Percentiles rank a stretch among this genome's conserved stretches.
Conservation (phyloP, 108 stramenopile genomes). For the Nannochloropsis granulata region DNA sequence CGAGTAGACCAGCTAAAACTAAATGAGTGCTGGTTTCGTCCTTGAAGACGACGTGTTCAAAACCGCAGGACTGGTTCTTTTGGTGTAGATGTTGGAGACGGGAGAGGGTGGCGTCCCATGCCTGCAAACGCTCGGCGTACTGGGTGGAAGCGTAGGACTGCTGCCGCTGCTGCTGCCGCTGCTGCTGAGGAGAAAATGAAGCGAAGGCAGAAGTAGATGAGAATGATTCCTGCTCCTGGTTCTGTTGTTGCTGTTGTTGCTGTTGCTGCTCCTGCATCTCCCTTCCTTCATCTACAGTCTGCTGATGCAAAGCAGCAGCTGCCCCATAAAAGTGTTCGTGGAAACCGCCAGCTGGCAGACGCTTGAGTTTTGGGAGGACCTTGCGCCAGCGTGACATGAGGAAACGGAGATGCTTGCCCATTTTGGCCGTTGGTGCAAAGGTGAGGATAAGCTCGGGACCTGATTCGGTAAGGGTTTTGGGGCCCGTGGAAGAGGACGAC, state of each 20-base stretch:
- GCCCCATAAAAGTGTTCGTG: neutral
- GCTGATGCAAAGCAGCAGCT: too few species aligned
- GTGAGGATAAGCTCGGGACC: neutral
- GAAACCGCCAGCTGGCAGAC: neutral
- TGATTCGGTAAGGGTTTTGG: neutral
- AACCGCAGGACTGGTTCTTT: neutral
- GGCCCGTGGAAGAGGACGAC: neutral
- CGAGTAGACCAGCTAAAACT: neutral
- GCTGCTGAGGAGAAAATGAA: too few species aligned
- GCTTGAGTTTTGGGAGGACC: neutral
- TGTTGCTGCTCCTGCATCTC: too few species aligned
- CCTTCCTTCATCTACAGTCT: too few species aligned
- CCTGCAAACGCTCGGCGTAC: neutral
- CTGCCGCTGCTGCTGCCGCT: too few species aligned
- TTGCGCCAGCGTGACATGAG: neutral
- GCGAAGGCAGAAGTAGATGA: too few species aligned
- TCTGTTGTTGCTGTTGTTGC: too few species aligned
- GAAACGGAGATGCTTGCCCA: neutral
- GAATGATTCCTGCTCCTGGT: too few species aligned
- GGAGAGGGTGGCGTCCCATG: neutral
- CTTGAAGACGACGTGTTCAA: neutral
- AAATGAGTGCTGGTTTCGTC: neutral
- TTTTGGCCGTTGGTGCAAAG: neutral
- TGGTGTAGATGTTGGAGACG: neutral
- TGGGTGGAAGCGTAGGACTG: neutral